Percentiles rank a stretch among this genome's conserved stretches.
These are phyloP conservation scores for Aspergillus aculeatinus DNA, from an alignment of 2,329 filamentous ascomycete genomes.

Conservation along the genomic window DNA sequence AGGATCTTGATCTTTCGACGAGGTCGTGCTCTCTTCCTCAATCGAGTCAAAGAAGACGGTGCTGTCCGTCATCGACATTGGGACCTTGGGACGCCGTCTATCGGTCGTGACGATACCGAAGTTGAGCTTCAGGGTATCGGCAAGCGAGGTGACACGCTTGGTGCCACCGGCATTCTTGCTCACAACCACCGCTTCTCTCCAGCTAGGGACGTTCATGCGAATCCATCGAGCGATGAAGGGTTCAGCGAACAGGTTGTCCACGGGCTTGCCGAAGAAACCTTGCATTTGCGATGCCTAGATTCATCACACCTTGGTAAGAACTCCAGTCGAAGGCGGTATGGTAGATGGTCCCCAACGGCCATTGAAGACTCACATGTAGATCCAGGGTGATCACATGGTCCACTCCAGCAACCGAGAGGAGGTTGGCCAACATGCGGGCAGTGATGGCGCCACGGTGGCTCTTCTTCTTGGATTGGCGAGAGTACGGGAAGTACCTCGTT, in stretches of 20 bases:
- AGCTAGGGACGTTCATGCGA: slow-evolving; percentile 78
- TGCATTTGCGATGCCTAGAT: slow-evolving; percentile 87
- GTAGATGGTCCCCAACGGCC: slow-evolving; percentile 2
- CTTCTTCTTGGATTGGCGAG: slow-evolving; percentile 98
- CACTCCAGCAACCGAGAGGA: slow-evolving; percentile 88
- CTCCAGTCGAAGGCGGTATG: slow-evolving; percentile 10
- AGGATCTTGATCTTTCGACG: slow-evolving; percentile 26
- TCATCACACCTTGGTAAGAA: slow-evolving; percentile 19
- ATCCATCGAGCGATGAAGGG: slow-evolving; percentile 96
- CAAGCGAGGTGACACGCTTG: slow-evolving; percentile 92
- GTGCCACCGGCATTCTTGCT: slow-evolving; percentile 98
- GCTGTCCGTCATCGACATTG: slow-evolving; percentile 70
- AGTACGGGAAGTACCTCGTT: slow-evolving; percentile 88
- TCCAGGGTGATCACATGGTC: slow-evolving; percentile 98
- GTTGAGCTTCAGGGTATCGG: slow-evolving; percentile 93
- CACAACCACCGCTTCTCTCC: slow-evolving; percentile 88
- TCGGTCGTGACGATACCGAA: slow-evolving; percentile 80
- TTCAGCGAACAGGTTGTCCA: slow-evolving; percentile 96
- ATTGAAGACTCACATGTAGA: slow-evolving; percentile 64
- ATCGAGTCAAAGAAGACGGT: slow-evolving; percentile 70
- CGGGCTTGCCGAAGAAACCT: slow-evolving; percentile 96
- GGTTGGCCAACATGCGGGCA: slow-evolving; percentile 93
- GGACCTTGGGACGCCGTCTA: slow-evolving; percentile 54
- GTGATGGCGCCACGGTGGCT: slow-evolving; percentile 94
- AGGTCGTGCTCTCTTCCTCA: slow-evolving; percentile 42